Conservation (phyloP, 2,329 filamentous ascomycete genomes). For the Cadophora malorum region DNA sequence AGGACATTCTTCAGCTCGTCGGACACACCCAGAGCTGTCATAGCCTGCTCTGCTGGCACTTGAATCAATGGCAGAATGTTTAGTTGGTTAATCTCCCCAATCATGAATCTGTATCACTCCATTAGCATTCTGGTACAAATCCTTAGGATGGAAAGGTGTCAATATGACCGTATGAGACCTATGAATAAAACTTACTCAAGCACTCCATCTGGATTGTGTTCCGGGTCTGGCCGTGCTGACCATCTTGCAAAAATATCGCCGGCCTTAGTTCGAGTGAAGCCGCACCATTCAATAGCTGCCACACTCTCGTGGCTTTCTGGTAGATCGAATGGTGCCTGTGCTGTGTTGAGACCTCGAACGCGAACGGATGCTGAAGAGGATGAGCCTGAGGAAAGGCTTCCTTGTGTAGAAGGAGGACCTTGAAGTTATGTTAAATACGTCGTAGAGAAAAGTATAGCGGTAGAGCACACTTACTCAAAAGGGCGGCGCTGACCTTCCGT, state of each 20-base stretch:
- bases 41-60: neutral
- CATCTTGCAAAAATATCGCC: neutral
- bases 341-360: neutral
- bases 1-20: neutral
- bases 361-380: neutral
- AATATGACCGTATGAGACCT: no score
- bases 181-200: neutral
- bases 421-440: neutral
- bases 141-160: no score
- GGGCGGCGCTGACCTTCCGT: neutral
- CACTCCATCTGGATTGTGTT: conserved; percentile 2
- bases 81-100: neutral
- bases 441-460: no score
- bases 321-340: neutral
- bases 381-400: conserved; percentile 1
- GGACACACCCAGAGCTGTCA: neutral
- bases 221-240: neutral
- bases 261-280: neutral
- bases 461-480: neutral
- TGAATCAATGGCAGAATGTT: neutral
- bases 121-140: no score
- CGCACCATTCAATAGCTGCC: neutral
- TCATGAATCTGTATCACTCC: neutral
- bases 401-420: conserved; percentile 1
- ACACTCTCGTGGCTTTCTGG: neutral